A percentile compares a stretch with the other conserved stretches of the same genome.
Evolutionary conservation across 768 basidiomycete genomes (phyloP).

Genomic region (Suillus occidentalis): DNA sequence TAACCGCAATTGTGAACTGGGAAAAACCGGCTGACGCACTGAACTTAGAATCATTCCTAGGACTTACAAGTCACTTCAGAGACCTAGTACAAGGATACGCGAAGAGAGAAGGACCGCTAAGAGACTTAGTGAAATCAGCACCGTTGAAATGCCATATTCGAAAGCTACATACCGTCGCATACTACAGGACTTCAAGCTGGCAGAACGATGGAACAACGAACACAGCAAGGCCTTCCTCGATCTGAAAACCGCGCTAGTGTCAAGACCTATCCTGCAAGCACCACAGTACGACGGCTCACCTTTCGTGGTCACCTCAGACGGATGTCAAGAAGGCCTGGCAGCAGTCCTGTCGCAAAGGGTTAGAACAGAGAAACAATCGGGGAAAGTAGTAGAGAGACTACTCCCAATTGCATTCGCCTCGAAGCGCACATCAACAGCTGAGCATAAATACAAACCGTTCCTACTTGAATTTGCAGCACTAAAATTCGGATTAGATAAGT

Average conservation of each 20-base stretch:
- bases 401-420: too few species aligned
- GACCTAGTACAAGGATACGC: too few species aligned
- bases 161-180: background rate
- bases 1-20: conserved; percentile 40
- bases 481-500: too few species aligned
- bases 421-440: too few species aligned
- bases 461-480: too few species aligned
- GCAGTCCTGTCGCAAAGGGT: conserved; percentile 23
- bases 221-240: conserved; percentile 25
- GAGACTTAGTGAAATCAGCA: conserved; percentile 21
- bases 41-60: too few species aligned
- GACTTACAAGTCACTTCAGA: too few species aligned
- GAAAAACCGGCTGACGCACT: conserved; percentile 28
- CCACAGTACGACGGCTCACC: conserved; percentile 33
- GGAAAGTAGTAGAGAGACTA: too few species aligned
- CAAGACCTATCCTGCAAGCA: conserved; percentile 32
- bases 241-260: conserved; percentile 31
- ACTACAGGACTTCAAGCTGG: background rate
- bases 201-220: background rate
- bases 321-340: conserved; percentile 33
- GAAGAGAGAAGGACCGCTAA: background rate
- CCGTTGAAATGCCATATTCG: background rate
- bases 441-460: too few species aligned
- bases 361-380: too few species aligned
- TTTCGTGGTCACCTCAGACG: conserved; percentile 38